Conservation (phyloP, 495 filamentous ascomycete species). For the Halenospora varia region DNA sequence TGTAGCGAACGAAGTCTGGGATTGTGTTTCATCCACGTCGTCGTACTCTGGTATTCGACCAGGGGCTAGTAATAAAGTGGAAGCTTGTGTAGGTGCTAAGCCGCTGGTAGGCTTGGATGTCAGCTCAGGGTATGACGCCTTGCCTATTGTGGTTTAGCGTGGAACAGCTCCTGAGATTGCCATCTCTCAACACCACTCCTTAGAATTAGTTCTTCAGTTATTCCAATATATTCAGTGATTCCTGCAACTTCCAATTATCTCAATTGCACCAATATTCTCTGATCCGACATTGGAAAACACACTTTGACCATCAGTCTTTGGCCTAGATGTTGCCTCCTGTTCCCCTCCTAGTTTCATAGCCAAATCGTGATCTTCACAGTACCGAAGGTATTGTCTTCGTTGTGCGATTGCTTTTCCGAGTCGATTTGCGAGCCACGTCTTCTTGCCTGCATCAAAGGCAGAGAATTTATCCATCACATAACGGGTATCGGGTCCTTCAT, state of each 20-base stretch:
- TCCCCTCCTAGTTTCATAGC: too few relatives aligned
- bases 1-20: constrained; percentile 18
- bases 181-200: too few relatives aligned
- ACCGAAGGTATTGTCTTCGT: constrained; percentile 37
- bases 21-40: constrained; percentile 2
- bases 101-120: constrained; percentile 1
- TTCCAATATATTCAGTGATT: too few relatives aligned
- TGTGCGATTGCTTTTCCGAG: constrained; percentile 39
- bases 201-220: too few relatives aligned
- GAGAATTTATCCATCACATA: constrained; percentile 18
- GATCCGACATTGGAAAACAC: background rate
- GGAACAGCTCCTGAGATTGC: too few relatives aligned
- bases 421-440: constrained; percentile 22
- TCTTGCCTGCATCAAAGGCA: background rate
- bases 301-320: too few relatives aligned
- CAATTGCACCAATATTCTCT: background rate
- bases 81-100: constrained; percentile 16
- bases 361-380: constrained; percentile 35
- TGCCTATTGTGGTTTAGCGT: too few relatives aligned
- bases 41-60: constrained; percentile 2
- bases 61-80: constrained; percentile 9
- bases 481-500: constrained; percentile 21
- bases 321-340: too few relatives aligned
- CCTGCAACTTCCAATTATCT: too few relatives aligned
- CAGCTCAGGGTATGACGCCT: too few relatives aligned